These are phyloP conservation scores for Globisporangium iwayamae DNA, from an alignment of 352 stramenopile species.

Conservation along the genomic window DNA sequence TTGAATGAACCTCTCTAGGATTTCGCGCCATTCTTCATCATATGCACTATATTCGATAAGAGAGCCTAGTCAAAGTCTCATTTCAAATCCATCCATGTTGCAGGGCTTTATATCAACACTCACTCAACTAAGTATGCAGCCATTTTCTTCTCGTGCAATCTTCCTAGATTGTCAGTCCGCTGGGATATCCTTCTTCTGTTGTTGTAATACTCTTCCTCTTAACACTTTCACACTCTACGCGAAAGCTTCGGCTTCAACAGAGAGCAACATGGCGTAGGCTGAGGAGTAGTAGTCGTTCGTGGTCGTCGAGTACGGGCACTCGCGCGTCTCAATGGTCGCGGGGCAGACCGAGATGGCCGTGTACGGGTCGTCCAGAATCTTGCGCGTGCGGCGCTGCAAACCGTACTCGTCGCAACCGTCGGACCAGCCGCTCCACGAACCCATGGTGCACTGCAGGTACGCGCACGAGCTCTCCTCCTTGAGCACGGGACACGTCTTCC, in stretches of 20 bases:
- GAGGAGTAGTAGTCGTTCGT: conserved; percentile 27
- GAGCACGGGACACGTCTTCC: conserved; percentile 20
- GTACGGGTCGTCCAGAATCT: conserved; percentile 31
- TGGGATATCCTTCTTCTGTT: neutral
- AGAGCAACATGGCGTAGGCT: conserved; percentile 13
- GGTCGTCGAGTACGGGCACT: conserved; percentile 30
- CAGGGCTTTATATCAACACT: too few species aligned
- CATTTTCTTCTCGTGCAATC: neutral
- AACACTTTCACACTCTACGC: neutral
- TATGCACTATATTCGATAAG: too few species aligned
- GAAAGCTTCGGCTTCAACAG: conserved; percentile 28
- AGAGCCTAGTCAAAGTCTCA: too few species aligned
- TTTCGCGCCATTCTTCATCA: too few species aligned
- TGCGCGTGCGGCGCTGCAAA: conserved; percentile 27
- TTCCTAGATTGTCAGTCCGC: too few species aligned
- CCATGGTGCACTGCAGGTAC: conserved; percentile 27
- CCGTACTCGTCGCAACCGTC: conserved; percentile 30
- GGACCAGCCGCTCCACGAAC: conserved; percentile 23
- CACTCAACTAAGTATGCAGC: neutral
- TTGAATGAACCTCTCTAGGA: too few species aligned
- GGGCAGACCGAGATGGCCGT: conserved; percentile 24
- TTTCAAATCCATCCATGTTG: too few species aligned
- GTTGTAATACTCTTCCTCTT: neutral
- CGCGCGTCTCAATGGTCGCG: conserved; percentile 21
- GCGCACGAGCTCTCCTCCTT: conserved; percentile 22